These are phyloP conservation scores for Globisporangium heterothallicum DNA, from an alignment of 352 stramenopile genomes.

Conservation along the genomic window DNA sequence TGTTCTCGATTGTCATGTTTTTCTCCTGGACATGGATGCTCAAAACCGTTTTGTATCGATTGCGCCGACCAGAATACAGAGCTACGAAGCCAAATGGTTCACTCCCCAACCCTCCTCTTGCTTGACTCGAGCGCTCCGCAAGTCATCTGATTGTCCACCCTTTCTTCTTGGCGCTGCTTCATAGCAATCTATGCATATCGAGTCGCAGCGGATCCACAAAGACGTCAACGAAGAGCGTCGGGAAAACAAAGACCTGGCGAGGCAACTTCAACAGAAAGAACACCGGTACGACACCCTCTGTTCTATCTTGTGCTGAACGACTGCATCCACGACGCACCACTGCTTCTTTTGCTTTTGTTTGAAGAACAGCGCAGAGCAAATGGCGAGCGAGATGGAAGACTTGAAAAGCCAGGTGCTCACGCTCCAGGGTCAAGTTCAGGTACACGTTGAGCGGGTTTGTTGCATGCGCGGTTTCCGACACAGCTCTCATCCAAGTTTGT, in stretches of 20 bases:
- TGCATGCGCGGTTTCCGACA: no score
- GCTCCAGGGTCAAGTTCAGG: conserved; percentile 46
- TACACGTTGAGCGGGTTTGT: no score
- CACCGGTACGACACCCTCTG: conserved; percentile 12
- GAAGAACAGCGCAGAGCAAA: conserved; percentile 16
- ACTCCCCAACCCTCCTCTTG: not conserved
- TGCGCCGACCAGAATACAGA: conserved; percentile 20
- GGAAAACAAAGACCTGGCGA: conserved; percentile 25
- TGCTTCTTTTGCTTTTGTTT: not conserved
- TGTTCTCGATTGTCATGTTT: not conserved
- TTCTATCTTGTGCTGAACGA: not conserved
- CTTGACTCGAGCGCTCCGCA: no score
- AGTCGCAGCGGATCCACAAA: conserved; percentile 24
- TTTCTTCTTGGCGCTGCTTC: not conserved
- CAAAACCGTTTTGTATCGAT: no score
- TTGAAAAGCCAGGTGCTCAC: conserved; percentile 31
- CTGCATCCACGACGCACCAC: no score
- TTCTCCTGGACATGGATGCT: not conserved
- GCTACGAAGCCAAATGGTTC: conserved; percentile 22
- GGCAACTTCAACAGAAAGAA: conserved; percentile 31
- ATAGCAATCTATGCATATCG: conserved; percentile 26
- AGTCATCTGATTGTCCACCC: not conserved
- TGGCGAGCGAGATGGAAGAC: conserved; percentile 30
- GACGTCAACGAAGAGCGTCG: conserved; percentile 28
- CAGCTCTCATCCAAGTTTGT: no score